Evolutionary conservation across 2,329 filamentous ascomycete genomes (phyloP).

Genomic region (Claviceps purpurea): DNA sequence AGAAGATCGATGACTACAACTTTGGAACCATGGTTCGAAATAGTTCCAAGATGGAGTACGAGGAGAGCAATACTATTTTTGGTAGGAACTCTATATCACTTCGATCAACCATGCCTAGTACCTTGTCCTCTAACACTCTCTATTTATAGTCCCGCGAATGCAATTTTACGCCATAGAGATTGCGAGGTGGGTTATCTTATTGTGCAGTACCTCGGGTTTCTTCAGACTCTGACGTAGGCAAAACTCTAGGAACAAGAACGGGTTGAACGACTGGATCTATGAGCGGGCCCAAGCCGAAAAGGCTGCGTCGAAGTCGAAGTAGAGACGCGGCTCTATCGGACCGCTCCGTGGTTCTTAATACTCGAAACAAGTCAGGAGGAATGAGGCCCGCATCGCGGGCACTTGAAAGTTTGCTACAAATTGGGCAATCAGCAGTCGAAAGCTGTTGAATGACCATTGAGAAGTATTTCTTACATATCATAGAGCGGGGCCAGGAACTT

Average conservation of each 20-base stretch:
- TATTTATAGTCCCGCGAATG: slow-evolving; percentile 35
- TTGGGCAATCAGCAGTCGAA: background rate
- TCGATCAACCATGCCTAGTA: background rate
- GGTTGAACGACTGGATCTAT: slow-evolving; percentile 94
- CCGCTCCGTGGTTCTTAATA: background rate
- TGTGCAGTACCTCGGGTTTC: no score
- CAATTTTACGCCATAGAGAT: slow-evolving; percentile 44
- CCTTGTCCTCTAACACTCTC: background rate
- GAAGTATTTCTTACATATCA: no score
- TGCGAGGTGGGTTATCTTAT: slow-evolving; percentile 20
- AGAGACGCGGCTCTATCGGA: background rate
- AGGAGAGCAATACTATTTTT: slow-evolving; percentile 81
- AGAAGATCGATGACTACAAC: slow-evolving; percentile 93
- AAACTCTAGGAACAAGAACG: slow-evolving; percentile 57
- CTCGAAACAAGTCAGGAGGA: background rate
- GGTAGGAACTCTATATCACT: slow-evolving; percentile 39
- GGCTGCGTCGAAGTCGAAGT: slow-evolving; percentile 10
- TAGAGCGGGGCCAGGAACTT: background rate
- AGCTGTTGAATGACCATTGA: background rate
- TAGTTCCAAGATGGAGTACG: slow-evolving; percentile 71
- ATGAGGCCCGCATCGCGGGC: background rate
- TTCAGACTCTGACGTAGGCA: background rate
- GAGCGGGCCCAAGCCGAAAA: slow-evolving; percentile 60
- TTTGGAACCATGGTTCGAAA: slow-evolving; percentile 88
- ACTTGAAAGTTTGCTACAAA: background rate